Evolutionary conservation across 2,329 filamentous ascomycete genomes (phyloP), one percentile per base, ranked within the genome.

Genomic region (Metarhizium rileyi): DNA sequence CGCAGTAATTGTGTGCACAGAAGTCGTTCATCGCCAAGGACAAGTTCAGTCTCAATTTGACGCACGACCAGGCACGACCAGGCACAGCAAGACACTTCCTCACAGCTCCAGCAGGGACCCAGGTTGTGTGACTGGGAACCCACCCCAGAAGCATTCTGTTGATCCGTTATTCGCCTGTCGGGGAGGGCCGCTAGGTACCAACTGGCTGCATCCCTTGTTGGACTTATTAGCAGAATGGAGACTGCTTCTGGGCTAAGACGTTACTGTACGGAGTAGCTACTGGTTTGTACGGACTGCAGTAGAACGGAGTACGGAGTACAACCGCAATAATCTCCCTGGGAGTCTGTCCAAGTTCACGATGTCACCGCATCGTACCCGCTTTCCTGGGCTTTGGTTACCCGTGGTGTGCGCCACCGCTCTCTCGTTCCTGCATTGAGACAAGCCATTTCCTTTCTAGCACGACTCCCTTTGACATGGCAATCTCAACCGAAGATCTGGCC

Each of bases 401-500:
- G 20, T 49, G 43, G 36, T 26, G 43, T 26, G n/a, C 44, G 27
- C 48, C 50, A 48, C 44, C n/a, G 30, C 30, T 41, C 47, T 40
- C 48, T 48, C 64, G 64, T 68, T 68, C 66, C 65, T 64, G 58
- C 58, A 57, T 67, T 64, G 59, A 69, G 66, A 69, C 66, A 68
- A 59, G 48, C 60, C 59, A 65, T 63, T 62, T 64, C 63, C 55
- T 53, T 59, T 61, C 52, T 44, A 57, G 56, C 48, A 53, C 55
- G 48, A 40, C 14, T 44, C 22, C 33, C 42, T 38, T n/a, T 41
- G 47, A 26, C 47, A 45, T 47, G 35, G 27, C 22, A 22, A 48
- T 48, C 46, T 45, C 53, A 30, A 47, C 41, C 33, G 12, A 44
- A 45, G n/a, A 47, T 43, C 47, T 35, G 33, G 7, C 23, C 38